Base-by-base conservation (phyloP, 306 rosid species). In the Ormosia semicastrata region DNA sequence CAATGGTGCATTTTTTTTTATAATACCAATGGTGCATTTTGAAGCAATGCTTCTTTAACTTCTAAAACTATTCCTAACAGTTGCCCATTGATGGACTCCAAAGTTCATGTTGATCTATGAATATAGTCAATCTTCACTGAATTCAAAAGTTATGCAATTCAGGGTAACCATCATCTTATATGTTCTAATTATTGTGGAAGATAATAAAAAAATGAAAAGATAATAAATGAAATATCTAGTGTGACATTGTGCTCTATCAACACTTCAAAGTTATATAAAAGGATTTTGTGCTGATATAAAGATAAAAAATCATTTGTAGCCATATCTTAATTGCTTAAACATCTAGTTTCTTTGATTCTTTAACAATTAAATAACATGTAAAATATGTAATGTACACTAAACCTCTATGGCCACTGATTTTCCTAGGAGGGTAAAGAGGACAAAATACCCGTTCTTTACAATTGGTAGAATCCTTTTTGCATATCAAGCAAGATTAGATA, bases 341-440 rank as follows among this genome's bases (percentile, higher is more conserved):
- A 15, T 8, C 18, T 73, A 17, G 12, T 3, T 0, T 24, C 2
- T 63, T 4, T 49, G 14, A 18, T 78, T 78, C 57, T 77, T 77
- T 36, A 15, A 7, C 73, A 49, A 69, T 12, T 52, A 60, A 36
- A 7, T 3, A 73, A 54, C 1, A n/a, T 39, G 1, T 24, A 18
- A 4, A 3, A 9, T 74, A 52, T 70, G 6, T 29, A 30, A 30
- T 65, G 18, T 4, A 30, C 36, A 39, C 34, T 60, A 47, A 88
- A 94, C 95, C 98, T 92, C 98, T 85, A 90, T 78, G 39, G 95
- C 94, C 49, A 92, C 60, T 73, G 98, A 85, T 84, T 94, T 94
- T 15, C 87, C 91, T n/a, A 92, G 97, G 32, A 92, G 94, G 34
- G 96, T 92, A 67, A 96, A 92, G 64, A 94, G 65, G 15, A 92